Conservation (phyloP, 352 stramenopile species). For the Phytophthora crassamura region DNA sequence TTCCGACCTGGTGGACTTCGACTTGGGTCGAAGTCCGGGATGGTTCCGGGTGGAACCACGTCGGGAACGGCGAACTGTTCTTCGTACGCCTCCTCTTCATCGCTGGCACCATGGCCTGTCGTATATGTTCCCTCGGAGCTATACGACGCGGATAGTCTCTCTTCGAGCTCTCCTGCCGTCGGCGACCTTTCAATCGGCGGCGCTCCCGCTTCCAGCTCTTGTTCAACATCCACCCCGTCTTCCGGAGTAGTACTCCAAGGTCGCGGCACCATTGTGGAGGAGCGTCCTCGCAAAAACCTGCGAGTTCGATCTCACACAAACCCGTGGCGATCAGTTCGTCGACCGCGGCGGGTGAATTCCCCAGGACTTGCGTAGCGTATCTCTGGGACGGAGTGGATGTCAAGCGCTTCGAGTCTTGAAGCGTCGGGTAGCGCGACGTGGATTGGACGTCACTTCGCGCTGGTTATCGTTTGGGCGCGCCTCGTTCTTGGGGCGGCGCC, state of each 20-base stretch:
- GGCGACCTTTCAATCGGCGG: slow-evolving; percentile 9
- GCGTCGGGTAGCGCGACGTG: no score
- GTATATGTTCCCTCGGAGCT: slow-evolving; percentile 12
- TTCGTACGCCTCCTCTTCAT: slow-evolving; percentile 8
- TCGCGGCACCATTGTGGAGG: slow-evolving; percentile 25
- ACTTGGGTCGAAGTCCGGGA: background rate
- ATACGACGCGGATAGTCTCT: background rate
- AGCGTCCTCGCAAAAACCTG: slow-evolving; percentile 2
- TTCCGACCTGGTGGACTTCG: background rate
- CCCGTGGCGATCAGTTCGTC: background rate
- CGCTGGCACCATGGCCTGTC: slow-evolving; percentile 4
- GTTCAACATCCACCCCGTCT: background rate
- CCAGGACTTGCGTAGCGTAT: slow-evolving; percentile 11
- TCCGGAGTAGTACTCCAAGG: slow-evolving; percentile 20
- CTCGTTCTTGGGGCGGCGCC: no score
- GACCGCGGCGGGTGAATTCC: background rate
- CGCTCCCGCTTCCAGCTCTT: background rate
- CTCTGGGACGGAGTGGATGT: background rate
- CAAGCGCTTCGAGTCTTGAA: no score
- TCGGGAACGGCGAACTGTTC: slow-evolving; percentile 9
- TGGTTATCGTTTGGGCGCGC: no score
- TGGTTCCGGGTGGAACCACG: slow-evolving; percentile 3
- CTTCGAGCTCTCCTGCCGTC: slow-evolving; percentile 1
- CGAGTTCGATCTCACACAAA: background rate
- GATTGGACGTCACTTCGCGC: no score